phyloP scores from a whole-genome alignment of 2,329 filamentous ascomycete genomes.

The Neonectria neomacrospora region DNA sequence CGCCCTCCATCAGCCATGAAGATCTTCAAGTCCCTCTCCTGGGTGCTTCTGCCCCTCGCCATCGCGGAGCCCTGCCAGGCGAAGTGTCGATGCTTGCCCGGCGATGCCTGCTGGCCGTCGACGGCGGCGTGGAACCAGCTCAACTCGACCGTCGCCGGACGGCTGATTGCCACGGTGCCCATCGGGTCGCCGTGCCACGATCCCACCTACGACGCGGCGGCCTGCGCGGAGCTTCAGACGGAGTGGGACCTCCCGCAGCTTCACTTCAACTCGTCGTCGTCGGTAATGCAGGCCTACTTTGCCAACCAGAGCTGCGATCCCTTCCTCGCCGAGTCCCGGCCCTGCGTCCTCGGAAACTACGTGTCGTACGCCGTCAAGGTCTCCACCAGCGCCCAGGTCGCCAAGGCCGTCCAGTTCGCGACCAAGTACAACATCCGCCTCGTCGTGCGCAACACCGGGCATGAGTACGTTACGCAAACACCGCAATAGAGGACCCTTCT shows the following conservation, averaged over 20 bases:
- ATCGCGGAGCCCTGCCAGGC: conserved; percentile 17
- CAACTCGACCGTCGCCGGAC: conserved; percentile 62
- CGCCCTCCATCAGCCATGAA: conserved; percentile 29
- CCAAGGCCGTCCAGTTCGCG: conserved; percentile 48
- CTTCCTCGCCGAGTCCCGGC: conserved; percentile 46
- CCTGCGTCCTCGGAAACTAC: conserved; percentile 59
- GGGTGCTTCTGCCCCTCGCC: conserved; percentile 31
- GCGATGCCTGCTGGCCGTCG: conserved; percentile 64
- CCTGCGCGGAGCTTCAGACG: conserved; percentile 55
- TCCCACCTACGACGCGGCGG: conserved; percentile 56
- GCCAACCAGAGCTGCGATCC: conserved; percentile 56
- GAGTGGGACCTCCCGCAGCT: conserved; percentile 57
- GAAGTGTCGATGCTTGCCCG: conserved; percentile 61
- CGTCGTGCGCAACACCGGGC: conserved; percentile 64
- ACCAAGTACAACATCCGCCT: conserved; percentile 57
- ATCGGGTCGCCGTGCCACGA: conserved; percentile 63
- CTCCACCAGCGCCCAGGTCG: conserved; percentile 46
- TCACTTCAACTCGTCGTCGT: conserved; percentile 49
- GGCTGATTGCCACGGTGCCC: conserved; percentile 62
- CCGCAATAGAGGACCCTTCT: too few species aligned
- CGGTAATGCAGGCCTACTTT: conserved; percentile 51
- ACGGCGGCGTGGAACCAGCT: conserved; percentile 57
- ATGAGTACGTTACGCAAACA: conserved; percentile 55
- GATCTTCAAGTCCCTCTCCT: conserved; percentile 19
- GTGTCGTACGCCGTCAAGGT: conserved; percentile 54